These are phyloP conservation scores for Lasiosphaeria ovina DNA, from an alignment of 495 filamentous ascomycete genomes.

Conservation along the genomic window DNA sequence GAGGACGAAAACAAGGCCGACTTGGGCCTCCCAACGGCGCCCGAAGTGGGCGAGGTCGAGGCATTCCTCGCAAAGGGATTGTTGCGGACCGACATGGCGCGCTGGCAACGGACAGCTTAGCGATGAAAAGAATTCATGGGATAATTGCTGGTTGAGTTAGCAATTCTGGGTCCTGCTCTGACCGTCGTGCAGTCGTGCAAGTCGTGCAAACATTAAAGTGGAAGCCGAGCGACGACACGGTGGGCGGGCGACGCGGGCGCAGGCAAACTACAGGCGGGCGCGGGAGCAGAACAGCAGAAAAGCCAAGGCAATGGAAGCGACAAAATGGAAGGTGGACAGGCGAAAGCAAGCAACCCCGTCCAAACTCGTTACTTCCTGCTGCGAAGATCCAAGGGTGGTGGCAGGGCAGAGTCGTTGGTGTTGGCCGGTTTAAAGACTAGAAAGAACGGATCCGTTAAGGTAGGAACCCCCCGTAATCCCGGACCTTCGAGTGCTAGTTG, in stretches of 20 bases:
- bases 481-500: slow-evolving; percentile 18
- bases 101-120: slow-evolving; percentile 14
- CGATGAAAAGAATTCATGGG: slow-evolving; percentile 19
- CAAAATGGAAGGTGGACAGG: neutral
- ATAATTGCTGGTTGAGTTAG: slow-evolving; percentile 13
- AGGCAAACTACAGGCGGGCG: too few relatives aligned
- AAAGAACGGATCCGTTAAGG: too few relatives aligned
- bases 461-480: neutral
- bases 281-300: too few relatives aligned
- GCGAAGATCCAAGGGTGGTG: too few relatives aligned
- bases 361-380: too few relatives aligned
- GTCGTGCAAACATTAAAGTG: slow-evolving; percentile 18
- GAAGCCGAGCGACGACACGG: neutral
- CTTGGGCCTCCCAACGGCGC: slow-evolving; percentile 60
- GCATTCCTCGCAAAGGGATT: slow-evolving; percentile 69
- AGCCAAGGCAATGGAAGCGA: too few relatives aligned
- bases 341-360: neutral
- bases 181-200: slow-evolving; percentile 13
- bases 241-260: too few relatives aligned
- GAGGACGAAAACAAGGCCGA: slow-evolving; percentile 63
- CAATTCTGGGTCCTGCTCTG: slow-evolving; percentile 8
- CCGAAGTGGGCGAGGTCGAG: slow-evolving; percentile 61
- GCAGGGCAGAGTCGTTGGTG: too few relatives aligned
- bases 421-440: too few relatives aligned
- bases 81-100: slow-evolving; percentile 56